Evolutionary conservation across 2,329 filamentous ascomycete species (phyloP).

Genomic region (Cyclaneusma minus): DNA sequence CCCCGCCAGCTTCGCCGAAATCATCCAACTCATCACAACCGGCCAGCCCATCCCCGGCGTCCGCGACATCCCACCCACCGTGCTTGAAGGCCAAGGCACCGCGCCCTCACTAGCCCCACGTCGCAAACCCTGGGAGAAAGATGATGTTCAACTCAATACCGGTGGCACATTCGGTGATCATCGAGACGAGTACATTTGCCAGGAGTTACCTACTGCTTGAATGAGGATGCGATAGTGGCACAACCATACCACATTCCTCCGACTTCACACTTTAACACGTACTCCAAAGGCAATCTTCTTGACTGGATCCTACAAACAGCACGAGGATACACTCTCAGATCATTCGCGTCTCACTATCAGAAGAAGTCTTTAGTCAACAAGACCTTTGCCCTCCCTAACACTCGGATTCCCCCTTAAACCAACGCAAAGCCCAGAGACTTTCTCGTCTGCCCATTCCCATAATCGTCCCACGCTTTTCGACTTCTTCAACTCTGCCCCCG

Average conservation of each 20-base stretch:
- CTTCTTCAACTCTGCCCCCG: too few relatives aligned
- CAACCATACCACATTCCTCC: too few relatives aligned
- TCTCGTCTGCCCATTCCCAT: too few relatives aligned
- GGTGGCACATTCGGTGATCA: constrained; percentile 17
- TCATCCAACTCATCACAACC: constrained; percentile 70
- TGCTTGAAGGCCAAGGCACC: constrained; percentile 53
- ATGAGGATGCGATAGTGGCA: neutral
- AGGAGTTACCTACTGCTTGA: constrained; percentile 7
- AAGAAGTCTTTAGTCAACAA: too few relatives aligned
- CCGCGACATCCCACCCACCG: constrained; percentile 67
- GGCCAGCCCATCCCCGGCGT: constrained; percentile 79
- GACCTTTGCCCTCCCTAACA: too few relatives aligned
- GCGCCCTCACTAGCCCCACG: constrained; percentile 21
- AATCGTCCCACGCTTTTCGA: too few relatives aligned
- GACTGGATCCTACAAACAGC: neutral
- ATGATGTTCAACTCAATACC: constrained; percentile 23
- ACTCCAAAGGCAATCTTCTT: neutral
- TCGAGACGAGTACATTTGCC: constrained; percentile 12
- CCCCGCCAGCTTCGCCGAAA: constrained; percentile 69
- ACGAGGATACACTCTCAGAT: constrained; percentile 1
- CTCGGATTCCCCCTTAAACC: too few relatives aligned
- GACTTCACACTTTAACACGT: neutral
- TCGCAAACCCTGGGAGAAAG: constrained; percentile 66
- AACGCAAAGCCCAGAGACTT: too few relatives aligned
- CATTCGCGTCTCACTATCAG: constrained; percentile 1